Conservation (phyloP, 2,329 filamentous ascomycete genomes). For the Furcasterigmium sp. region DNA sequence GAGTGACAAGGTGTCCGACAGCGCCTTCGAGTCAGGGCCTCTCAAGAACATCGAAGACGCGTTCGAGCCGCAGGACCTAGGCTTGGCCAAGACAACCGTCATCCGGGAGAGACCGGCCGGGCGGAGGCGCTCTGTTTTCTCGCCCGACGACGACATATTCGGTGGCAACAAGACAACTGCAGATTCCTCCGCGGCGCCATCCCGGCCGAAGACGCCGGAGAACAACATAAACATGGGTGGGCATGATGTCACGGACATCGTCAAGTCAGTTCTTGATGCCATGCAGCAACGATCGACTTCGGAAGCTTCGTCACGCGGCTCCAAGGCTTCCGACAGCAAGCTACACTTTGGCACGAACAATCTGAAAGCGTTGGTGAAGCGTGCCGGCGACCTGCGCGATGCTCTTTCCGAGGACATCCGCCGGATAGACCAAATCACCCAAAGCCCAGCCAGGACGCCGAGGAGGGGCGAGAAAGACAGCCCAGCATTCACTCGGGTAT, state of each 20-base stretch:
- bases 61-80: constrained; percentile 33
- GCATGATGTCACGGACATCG: constrained; percentile 41
- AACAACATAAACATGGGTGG: constrained; percentile 24
- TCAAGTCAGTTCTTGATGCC: constrained; percentile 58
- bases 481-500: constrained; percentile 63
- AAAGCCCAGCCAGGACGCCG: constrained; percentile 49
- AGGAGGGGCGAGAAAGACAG: constrained; percentile 48
- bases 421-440: constrained; percentile 51
- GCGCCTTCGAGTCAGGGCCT: constrained; percentile 40
- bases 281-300: constrained; percentile 51
- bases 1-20: constrained; percentile 39
- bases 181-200: constrained; percentile 27
- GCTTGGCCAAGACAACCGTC: constrained; percentile 44
- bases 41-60: constrained; percentile 37
- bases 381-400: constrained; percentile 55
- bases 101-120: constrained; percentile 47
- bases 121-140: constrained; percentile 57
- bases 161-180: constrained; percentile 41
- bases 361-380: constrained; percentile 60
- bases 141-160: constrained; percentile 63
- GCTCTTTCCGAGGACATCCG: constrained; percentile 55
- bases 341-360: constrained; percentile 66
- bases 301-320: constrained; percentile 28
- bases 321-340: constrained; percentile 38
- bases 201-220: constrained; percentile 37